These are phyloP conservation scores for Medicago arabica DNA, from an alignment of 306 rosid genomes.

Conservation along the genomic window DNA sequence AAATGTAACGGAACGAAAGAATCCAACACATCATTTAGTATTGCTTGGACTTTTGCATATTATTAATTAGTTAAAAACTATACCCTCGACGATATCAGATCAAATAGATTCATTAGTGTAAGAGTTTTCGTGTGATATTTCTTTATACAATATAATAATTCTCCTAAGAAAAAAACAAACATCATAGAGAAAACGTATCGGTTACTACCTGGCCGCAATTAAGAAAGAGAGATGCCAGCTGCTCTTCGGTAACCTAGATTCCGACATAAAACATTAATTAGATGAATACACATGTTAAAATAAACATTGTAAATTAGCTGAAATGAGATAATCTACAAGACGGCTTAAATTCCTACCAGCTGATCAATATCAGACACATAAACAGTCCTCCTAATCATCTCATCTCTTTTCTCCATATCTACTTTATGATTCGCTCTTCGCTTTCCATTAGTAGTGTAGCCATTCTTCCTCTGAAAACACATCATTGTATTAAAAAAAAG, in stretches of 20 bases:
- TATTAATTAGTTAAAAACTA: not conserved
- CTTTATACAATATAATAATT: constrained; percentile 4
- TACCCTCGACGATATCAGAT: not conserved
- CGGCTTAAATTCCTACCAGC: constrained; percentile 55
- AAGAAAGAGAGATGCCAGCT: constrained; percentile 91
- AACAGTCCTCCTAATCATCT: constrained; percentile 93
- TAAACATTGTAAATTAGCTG: not conserved
- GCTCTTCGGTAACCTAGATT: constrained; percentile 92
- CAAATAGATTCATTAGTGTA: not conserved
- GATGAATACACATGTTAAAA: constrained; percentile 30
- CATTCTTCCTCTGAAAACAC: constrained; percentile 76
- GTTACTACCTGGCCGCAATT: constrained; percentile 84
- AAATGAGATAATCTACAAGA: constrained; percentile 28
- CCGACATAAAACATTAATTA: constrained; percentile 37
- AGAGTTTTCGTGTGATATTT: not conserved
- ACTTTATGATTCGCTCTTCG: constrained; percentile 68
- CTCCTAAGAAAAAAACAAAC: not conserved
- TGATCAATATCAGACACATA: constrained; percentile 99
- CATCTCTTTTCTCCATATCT: constrained; percentile 78
- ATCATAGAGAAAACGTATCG: constrained; percentile 10
- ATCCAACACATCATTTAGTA: not conserved
- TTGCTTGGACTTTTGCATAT: not conserved
- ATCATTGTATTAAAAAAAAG: constrained; percentile 25
- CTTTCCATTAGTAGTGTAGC: constrained; percentile 76
- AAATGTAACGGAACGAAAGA: constrained; percentile 10